Conservation (phyloP, 2,329 filamentous ascomycete genomes). For the Neonectria faginata region DNA sequence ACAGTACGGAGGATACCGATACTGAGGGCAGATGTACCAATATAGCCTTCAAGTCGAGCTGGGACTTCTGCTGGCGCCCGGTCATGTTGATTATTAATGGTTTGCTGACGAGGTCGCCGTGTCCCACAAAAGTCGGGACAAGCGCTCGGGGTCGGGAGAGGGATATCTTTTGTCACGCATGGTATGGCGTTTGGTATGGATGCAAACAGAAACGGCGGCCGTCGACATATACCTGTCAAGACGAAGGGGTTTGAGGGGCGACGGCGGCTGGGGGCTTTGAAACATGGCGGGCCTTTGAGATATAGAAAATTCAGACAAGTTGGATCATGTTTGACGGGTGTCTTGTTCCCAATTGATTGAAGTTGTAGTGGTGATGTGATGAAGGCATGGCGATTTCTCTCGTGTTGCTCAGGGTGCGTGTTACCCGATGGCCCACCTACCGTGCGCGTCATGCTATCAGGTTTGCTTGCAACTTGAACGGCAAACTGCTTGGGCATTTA, state of each 20-base stretch:
- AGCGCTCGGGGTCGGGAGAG: slow-evolving; percentile 20
- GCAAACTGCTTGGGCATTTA: background rate
- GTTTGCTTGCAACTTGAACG: background rate
- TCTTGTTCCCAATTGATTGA: slow-evolving; percentile 1
- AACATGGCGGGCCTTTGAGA: slow-evolving; percentile 8
- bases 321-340: slow-evolving; percentile 16
- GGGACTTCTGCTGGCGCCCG: background rate
- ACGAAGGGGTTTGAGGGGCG: slow-evolving; percentile 21
- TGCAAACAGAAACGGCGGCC: slow-evolving; percentile 33
- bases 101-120: slow-evolving; percentile 17
- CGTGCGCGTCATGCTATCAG: background rate
- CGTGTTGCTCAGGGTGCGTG: background rate
- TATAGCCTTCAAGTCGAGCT: background rate
- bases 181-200: slow-evolving; percentile 45
- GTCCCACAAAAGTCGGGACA: slow-evolving; percentile 11
- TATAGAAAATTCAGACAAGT: slow-evolving; percentile 18
- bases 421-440: background rate
- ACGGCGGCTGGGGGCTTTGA: slow-evolving; percentile 9
- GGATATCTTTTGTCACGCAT: slow-evolving; percentile 44
- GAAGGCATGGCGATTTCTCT: background rate
- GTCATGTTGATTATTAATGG: slow-evolving; percentile 23
- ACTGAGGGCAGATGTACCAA: slow-evolving; percentile 34
- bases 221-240: slow-evolving; percentile 36
- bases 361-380: background rate
- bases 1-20: slow-evolving; percentile 54